Percentiles rank a stretch among this genome's conserved stretches.
Conservation (phyloP, 2,329 filamentous ascomycete genomes). For the Fusarium caatingaense region DNA sequence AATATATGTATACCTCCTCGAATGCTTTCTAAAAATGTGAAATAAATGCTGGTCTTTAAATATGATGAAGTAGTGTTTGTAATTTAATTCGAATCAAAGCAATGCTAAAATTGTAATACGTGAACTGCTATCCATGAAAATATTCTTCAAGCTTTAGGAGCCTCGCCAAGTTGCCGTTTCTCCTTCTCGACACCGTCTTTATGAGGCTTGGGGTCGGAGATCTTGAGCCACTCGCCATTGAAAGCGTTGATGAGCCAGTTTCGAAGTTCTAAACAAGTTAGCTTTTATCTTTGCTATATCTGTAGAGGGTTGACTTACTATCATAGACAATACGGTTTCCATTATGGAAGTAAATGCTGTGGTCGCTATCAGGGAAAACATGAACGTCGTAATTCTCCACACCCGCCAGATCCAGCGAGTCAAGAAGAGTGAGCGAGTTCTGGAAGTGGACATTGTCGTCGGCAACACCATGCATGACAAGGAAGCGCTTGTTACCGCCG, state of each 20-base stretch:
- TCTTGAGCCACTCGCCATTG: slow-evolving; percentile 90
- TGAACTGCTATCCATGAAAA: neutral
- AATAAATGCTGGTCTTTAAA: neutral
- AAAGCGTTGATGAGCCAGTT: slow-evolving; percentile 98
- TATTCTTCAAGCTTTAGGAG: neutral
- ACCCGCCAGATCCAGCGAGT: slow-evolving; percentile 82
- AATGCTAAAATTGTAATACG: neutral
- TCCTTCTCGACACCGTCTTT: slow-evolving; percentile 43
- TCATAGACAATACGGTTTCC: slow-evolving; percentile 92
- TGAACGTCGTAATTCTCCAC: slow-evolving; percentile 97
- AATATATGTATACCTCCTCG: neutral
- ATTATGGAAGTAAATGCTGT: slow-evolving; percentile 94
- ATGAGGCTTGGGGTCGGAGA: slow-evolving; percentile 62
- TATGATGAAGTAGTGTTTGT: neutral
- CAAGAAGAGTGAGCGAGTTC: slow-evolving; percentile 88
- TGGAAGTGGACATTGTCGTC: slow-evolving; percentile 99
- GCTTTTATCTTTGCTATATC: neutral
- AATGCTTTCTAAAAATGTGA: neutral
- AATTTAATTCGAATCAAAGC: neutral
- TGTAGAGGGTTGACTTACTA: slow-evolving; percentile 68
- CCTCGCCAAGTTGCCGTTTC: slow-evolving; percentile 23
- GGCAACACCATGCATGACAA: slow-evolving; percentile 95
- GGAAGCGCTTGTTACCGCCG: slow-evolving; percentile 81
- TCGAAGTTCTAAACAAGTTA: slow-evolving; percentile 68
- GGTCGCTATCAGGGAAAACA: slow-evolving; percentile 95